Base-by-base conservation (phyloP, 768 basidiomycete species). In the Leccinellum luteum region DNA sequence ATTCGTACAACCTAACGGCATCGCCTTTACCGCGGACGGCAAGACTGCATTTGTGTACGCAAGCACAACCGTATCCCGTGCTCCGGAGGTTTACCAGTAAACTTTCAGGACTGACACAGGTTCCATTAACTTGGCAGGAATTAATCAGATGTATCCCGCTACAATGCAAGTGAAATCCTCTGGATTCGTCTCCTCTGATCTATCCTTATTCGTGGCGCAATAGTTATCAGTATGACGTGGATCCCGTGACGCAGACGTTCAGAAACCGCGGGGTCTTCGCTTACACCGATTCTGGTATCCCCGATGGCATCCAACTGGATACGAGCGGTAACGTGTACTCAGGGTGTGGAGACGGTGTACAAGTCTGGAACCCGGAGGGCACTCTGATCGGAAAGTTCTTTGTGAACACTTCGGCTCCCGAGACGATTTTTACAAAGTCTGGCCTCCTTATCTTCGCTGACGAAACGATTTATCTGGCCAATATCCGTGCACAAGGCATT, bases 201-300 rank as follows among this genome's bases (percentile, higher is more conserved):
- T 21, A 4, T 51, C 5, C 43, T 55, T 17, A 55, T 45, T 13
- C 28, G 27, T n/a, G 49, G 30, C 44, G 9, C 12, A 21, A 58
- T 27, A 90, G 86, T 47, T 89, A 89, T 60, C 81, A 80, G 7
- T 90, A 80, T 62, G 87, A 90, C 63, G 84, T 91, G 25, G 82
- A 87, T 62, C 70, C 78, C 10, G 72, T 62, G 30, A 81, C 81
- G 0, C 78, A 83, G 35, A 69, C 75, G 3, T 85, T 89, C 66
- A 66, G 50, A 48, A 84, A 89, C 64, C 79, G 86, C 23, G 80
- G 87, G 5, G 78, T 88, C 14, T 86, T 90, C 60, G 86, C 87
- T 0, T 89, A 83, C 60, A 65, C 74, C 8, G 88, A 89, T 57
- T 76, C 85, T 21, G 89, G 87, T 1, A 71, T 85, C 30, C 81